Percentiles rank a stretch among this genome's conserved stretches.
These are phyloP conservation scores for Warburgia ugandensis DNA, from an alignment of 164 flowering plant genomes.

Conservation along the genomic window DNA sequence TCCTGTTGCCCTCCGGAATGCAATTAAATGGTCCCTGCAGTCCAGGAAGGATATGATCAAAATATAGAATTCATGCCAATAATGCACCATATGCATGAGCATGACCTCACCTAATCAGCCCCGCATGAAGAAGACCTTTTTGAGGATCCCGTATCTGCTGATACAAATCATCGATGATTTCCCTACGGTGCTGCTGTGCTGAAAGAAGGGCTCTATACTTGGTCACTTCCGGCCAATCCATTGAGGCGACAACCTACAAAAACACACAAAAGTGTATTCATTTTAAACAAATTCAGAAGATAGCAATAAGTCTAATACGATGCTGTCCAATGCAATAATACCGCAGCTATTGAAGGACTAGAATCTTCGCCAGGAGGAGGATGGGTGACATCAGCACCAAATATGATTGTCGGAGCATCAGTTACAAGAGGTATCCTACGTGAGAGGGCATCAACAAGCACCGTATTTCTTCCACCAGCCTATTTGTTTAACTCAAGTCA, in stretches of 20 bases:
- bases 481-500: conserved; percentile 2
- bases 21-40: conserved; percentile 54
- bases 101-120: conserved; percentile 58
- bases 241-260: conserved; percentile 31
- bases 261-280: neutral
- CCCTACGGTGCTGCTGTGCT: conserved; percentile 38
- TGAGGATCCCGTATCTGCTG: conserved; percentile 30
- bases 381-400: conserved; percentile 69
- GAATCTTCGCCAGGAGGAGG: conserved; percentile 52
- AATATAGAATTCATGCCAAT: neutral
- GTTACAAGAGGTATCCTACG: conserved; percentile 30
- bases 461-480: conserved; percentile 51
- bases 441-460: conserved; percentile 31
- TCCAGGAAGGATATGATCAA: neutral
- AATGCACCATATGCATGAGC: neutral
- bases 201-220: conserved; percentile 25
- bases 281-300: neutral
- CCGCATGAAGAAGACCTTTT: conserved; percentile 32
- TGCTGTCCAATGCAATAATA: conserved; percentile 7
- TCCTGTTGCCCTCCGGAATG: conserved; percentile 41
- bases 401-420: conserved; percentile 40
- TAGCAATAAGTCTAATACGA: neutral
- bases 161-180: conserved; percentile 68
- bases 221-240: conserved; percentile 34
- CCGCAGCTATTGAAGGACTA: conserved; percentile 63